Evolutionary conservation across 345 rosid species (phyloP), one percentile per base, ranked within the genome.

Genomic region (Eucalyptus rudis): DNA sequence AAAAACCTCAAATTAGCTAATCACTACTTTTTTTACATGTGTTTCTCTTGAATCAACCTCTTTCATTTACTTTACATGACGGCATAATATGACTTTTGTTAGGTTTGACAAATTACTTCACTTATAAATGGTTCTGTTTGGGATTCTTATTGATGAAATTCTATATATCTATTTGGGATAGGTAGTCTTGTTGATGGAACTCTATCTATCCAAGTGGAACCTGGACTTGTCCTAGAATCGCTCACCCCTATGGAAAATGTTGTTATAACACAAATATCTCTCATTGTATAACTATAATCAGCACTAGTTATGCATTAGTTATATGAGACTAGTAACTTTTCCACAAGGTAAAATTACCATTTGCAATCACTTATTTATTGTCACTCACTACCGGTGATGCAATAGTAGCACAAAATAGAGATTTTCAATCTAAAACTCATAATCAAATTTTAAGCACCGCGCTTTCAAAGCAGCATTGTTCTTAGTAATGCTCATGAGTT

Each of bases 181-280:
- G 58, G 58, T 52, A 52, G 58, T 52, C 22, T 52, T 52, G 58
- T 17, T 52, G 4, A 52, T 52, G 25, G 24, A 52, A 52, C 8
- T 52, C 59, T 20, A 22, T 54, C 59, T 20, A 54, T 54, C 12
- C 27, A 52, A 54, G 25, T 22, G 59, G 27, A 22, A 54, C 27
- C 2, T 22, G 2, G 27, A 54, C 27, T 0, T 54, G 0, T 54
- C 59, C 24, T 54, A 54, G 25, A 54, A 20, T 22, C 2, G 0
- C 25, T 54, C 59, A 54, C 59, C 59, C 59, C 27, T 54, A 20
- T 54, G 59, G 27, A 20, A 54, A 54, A 54, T 20, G 15, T 27
- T 25, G 31, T 59, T 27, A 59, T 25, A 59, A 59, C 66, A 59
- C 15, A 27, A 59, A 59, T 59, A 25, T 27, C 66, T 59, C 66